Conservation (phyloP, 2,329 filamentous ascomycete genomes). For the Fusarium sp. region DNA sequence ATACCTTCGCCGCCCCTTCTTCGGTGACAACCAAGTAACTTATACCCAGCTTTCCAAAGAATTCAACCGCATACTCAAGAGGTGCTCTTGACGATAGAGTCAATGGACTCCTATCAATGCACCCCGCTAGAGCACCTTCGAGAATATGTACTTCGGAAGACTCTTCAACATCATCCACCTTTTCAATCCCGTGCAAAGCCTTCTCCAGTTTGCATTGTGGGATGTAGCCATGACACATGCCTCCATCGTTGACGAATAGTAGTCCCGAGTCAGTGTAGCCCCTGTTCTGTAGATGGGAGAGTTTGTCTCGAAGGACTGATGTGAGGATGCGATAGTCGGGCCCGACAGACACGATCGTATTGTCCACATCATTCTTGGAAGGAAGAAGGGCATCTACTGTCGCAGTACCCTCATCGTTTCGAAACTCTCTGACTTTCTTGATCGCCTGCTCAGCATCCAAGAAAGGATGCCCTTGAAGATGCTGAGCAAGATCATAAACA, state of each 20-base stretch:
- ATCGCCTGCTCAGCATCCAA: slow-evolving; percentile 20
- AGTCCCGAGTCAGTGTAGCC: slow-evolving; percentile 17
- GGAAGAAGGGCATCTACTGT: slow-evolving; percentile 10
- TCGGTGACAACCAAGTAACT: slow-evolving; percentile 10
- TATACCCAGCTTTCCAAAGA: slow-evolving; percentile 16
- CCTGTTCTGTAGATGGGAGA: neutral
- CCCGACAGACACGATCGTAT: neutral
- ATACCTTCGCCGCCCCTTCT: slow-evolving; percentile 14
- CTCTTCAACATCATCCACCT: neutral
- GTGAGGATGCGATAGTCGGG: neutral
- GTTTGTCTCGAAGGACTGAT: neutral
- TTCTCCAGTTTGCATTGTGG: slow-evolving; percentile 4
- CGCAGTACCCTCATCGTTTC: slow-evolving; percentile 12
- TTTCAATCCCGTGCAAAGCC: neutral
- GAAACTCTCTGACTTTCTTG: neutral
- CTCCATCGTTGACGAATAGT: slow-evolving; percentile 3
- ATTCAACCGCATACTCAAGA: slow-evolving; percentile 25
- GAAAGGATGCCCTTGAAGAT: slow-evolving; percentile 31
- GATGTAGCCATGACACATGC: slow-evolving; percentile 10
- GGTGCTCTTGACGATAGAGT: slow-evolving; percentile 7
- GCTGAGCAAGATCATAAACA: slow-evolving; percentile 36
- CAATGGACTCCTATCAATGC: slow-evolving; percentile 11
- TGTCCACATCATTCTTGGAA: neutral
- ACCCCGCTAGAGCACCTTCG: neutral
- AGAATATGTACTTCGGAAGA: slow-evolving; percentile 5